Conservation (phyloP, 495 filamentous ascomycete genomes). For the Aspergillus bridgeri region DNA sequence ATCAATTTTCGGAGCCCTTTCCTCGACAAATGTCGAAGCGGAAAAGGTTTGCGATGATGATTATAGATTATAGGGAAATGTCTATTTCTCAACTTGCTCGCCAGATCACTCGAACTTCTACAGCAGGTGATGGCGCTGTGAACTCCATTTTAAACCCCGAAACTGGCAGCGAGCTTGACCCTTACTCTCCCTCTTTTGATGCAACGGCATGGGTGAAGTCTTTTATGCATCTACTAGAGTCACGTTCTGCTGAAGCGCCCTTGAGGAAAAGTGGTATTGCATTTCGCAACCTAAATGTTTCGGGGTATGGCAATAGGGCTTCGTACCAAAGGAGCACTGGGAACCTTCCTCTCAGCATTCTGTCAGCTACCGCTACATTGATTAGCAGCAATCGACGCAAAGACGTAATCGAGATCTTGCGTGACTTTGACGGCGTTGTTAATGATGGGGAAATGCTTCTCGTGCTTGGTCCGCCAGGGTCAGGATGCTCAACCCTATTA, state of each 20-base stretch:
- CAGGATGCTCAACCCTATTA: neutral
- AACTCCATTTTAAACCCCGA: neutral
- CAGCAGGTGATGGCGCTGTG: neutral
- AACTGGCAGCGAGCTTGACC: neutral
- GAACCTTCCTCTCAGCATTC: neutral
- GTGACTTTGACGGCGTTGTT: neutral
- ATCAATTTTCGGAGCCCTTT: neutral
- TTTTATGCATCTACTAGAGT: neutral
- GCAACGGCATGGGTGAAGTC: neutral
- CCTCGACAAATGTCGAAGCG: neutral
- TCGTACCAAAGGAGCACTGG: neutral
- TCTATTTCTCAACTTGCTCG: neutral
- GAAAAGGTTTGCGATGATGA: neutral
- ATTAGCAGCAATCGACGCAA: neutral
- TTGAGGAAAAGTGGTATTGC: neutral
- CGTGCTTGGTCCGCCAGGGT: neutral
- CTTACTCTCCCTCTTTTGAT: neutral
- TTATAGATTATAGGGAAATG: neutral
- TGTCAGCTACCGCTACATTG: neutral
- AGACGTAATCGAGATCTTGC: neutral
- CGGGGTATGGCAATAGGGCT: neutral
- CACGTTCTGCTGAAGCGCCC: neutral
- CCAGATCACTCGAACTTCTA: neutral
- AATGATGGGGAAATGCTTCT: neutral
- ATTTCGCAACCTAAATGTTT: neutral